Base-by-base conservation (phyloP, 2,329 filamentous ascomycete genomes). In the Onygena corvina region DNA sequence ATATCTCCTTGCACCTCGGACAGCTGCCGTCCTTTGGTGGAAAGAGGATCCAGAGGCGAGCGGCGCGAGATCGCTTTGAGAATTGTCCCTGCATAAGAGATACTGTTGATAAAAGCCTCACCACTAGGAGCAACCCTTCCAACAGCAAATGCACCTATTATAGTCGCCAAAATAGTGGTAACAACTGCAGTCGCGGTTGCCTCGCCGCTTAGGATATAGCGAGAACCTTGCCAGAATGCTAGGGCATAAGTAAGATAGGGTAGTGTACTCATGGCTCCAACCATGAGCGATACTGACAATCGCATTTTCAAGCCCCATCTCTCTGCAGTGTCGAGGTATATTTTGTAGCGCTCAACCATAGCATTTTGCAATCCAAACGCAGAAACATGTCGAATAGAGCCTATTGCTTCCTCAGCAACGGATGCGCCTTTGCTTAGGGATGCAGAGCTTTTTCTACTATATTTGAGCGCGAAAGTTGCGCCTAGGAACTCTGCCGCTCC, bases 161-260 rank as follows among this genome's bases (percentile, higher is more conserved):
- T 61, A 72, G 58, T 78, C 75, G 16, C 77, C 66, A 7, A 77
- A 63, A 29, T 12, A n/a, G 76, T 69, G 52, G 76, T 76, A 14
- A 76, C 73, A 18, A 78, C 74, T 0, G 75, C 76, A 55, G 73
- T 77, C 0, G 71, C 72, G n/a, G 69, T 62, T 33, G 75, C 75
- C 1, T 70, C 60, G 64, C 64, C 0, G 68, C 68, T 2, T 68
- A 70, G 70, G 45, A 79, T 73, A 52, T 72, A 73, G 29, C 66
- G 69, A 51, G 76, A 79, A 35, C 79, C 80, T 59, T 81, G 74
- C 76, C 77, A 83, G 58, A 80, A 83, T 0, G 79, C 76, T 8
- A 83, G 66, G 0, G 76, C 76, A 60, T 82, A 82, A 3, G 76
- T 77, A 1, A 77, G 72, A 55, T 79, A 83, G 6, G 79, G 76